Conservation (phyloP, 2,329 filamentous ascomycete genomes). For the Phyllachora maydis region DNA sequence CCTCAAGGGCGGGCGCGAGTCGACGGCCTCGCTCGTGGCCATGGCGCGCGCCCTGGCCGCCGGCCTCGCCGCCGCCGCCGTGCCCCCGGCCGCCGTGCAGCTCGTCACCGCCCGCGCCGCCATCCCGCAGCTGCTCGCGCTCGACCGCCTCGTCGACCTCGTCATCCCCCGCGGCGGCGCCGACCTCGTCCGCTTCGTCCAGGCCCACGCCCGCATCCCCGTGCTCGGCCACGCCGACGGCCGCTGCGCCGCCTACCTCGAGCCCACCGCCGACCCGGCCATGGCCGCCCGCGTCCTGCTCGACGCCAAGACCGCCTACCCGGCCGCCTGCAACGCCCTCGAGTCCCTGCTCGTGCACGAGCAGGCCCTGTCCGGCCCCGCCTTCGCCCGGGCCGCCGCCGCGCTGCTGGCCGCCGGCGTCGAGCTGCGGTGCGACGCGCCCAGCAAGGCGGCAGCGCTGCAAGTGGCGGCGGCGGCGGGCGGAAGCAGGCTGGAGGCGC, state of each 20-base stretch:
- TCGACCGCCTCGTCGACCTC: constrained; percentile 78
- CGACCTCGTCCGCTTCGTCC: constrained; percentile 77
- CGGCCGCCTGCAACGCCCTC: constrained; percentile 86
- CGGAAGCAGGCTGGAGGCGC: constrained; percentile 13
- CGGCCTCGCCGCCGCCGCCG: too few species aligned
- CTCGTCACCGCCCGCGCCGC: constrained; percentile 85
- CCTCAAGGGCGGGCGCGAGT: constrained; percentile 92
- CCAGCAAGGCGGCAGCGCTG: constrained; percentile 46
- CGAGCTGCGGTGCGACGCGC: constrained; percentile 56
- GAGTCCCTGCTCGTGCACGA: constrained; percentile 81
- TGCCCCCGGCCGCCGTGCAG: constrained; percentile 76
- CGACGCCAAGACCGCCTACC: constrained; percentile 87
- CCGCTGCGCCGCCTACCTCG: constrained; percentile 72
- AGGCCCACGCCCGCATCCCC: constrained; percentile 78
- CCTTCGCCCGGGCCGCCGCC: constrained; percentile 52
- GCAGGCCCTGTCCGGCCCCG: constrained; percentile 38
- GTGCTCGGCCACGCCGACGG: constrained; percentile 94
- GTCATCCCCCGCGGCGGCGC: constrained; percentile 87
- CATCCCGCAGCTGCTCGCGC: constrained; percentile 67
- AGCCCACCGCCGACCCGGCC: constrained; percentile 50
- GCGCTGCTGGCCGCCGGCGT: constrained; percentile 63
- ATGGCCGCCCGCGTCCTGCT: constrained; percentile 61
- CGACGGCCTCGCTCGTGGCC: constrained; percentile 79
- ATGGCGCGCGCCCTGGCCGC: constrained; percentile 73
- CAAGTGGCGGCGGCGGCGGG: constrained; percentile 21